Evolutionary conservation across 2,329 filamentous ascomycete species (phyloP).

Genomic region (Ceratocystiopsis minuta): DNA sequence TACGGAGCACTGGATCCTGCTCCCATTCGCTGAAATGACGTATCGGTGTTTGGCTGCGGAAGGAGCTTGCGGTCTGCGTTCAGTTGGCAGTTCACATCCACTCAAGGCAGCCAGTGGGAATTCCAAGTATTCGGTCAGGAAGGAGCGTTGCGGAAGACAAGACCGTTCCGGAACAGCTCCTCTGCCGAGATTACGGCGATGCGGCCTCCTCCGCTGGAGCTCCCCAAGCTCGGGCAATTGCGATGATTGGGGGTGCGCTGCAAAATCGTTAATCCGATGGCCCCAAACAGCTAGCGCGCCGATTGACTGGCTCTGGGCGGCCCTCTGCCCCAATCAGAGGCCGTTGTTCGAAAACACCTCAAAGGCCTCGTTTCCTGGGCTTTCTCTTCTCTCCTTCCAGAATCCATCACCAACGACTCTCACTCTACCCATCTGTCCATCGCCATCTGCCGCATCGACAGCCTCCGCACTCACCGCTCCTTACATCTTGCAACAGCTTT

Average conservation of each 20-base stretch:
- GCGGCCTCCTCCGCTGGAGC: background rate
- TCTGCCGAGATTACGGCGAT: too few relatives aligned
- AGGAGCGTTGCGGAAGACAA: too few relatives aligned
- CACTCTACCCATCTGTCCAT: background rate
- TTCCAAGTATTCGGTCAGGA: too few relatives aligned
- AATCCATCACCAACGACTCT: slow-evolving; percentile 2
- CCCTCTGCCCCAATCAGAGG: slow-evolving; percentile 10
- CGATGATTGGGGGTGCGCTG: background rate
- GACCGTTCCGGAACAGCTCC: too few relatives aligned
- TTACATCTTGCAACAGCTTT: slow-evolving; percentile 1
- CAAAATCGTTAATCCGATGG: slow-evolving; percentile 6
- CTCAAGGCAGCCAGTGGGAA: too few relatives aligned
- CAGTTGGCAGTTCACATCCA: too few relatives aligned
- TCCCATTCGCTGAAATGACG: too few relatives aligned
- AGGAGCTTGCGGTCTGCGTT: too few relatives aligned
- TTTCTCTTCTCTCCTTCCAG: slow-evolving; percentile 2
- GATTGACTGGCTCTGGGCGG: too few relatives aligned
- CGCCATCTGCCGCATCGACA: slow-evolving; percentile 5
- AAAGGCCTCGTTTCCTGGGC: slow-evolving; percentile 10
- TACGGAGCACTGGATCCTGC: too few relatives aligned
- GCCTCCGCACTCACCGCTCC: background rate
- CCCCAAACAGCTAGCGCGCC: slow-evolving; percentile 1
- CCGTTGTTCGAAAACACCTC: slow-evolving; percentile 18
- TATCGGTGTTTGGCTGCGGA: too few relatives aligned
- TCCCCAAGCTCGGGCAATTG: background rate